These are phyloP conservation scores for Scortechinia acanthostroma DNA, from an alignment of 2,329 filamentous ascomycete genomes.

Conservation along the genomic window DNA sequence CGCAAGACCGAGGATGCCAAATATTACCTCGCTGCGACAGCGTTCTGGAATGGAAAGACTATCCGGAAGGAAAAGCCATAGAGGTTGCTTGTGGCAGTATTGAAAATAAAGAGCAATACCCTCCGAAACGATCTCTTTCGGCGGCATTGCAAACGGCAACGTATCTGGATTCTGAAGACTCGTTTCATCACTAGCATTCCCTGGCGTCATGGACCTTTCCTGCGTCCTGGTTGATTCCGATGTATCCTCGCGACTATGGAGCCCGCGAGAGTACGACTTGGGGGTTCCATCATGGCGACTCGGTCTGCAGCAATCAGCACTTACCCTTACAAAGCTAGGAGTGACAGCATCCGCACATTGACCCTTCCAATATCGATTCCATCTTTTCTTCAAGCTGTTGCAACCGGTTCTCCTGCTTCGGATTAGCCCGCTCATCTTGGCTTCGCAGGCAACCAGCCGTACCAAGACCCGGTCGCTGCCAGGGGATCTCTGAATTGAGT, in stretches of 20 bases:
- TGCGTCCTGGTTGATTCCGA: background rate
- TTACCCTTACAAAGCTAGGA: slow-evolving; percentile 9
- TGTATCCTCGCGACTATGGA: background rate
- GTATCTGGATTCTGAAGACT: slow-evolving; percentile 6
- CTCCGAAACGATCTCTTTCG: slow-evolving; percentile 11
- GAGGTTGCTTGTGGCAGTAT: slow-evolving; percentile 31
- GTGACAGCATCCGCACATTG: slow-evolving; percentile 11
- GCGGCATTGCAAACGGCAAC: slow-evolving; percentile 9
- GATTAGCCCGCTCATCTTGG: no score
- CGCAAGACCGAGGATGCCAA: slow-evolving; percentile 20
- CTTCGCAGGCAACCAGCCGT: background rate
- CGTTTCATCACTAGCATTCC: slow-evolving; percentile 3
- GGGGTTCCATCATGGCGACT: no score
- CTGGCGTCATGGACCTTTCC: background rate
- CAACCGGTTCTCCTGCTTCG: slow-evolving; percentile 35
- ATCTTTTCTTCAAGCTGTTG: slow-evolving; percentile 41
- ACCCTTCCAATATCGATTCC: slow-evolving; percentile 36
- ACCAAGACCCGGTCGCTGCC: no score
- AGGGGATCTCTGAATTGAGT: background rate
- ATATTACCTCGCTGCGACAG: slow-evolving; percentile 19
- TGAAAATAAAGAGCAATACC: slow-evolving; percentile 27
- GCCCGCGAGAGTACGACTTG: no score
- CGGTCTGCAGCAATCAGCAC: slow-evolving; percentile 15
- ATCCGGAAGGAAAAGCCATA: slow-evolving; percentile 27
- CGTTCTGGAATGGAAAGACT: slow-evolving; percentile 16